A percentile compares a stretch with the other conserved stretches of the same genome.
phyloP scores from a whole-genome alignment of 225 moss, liverwort and hornwort species.

The Polytrichum commune region DNA sequence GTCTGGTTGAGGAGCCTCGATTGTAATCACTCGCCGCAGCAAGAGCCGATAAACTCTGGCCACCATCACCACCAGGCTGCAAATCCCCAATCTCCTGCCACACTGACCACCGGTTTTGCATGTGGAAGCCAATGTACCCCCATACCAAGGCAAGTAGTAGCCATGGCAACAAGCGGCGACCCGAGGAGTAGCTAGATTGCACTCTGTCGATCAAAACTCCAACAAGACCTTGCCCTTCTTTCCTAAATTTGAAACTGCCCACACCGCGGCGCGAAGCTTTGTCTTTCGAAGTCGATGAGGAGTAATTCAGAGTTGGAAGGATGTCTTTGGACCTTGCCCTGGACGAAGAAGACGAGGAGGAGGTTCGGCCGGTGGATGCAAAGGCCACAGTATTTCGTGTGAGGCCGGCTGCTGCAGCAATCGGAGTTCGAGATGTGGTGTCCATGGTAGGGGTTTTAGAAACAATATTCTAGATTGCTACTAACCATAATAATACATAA shows the following conservation, averaged over 20 bases:
- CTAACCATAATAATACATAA: no score
- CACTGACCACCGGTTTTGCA: conserved; percentile 49
- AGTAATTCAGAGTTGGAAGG: conserved; percentile 17
- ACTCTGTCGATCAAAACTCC: conserved; percentile 1
- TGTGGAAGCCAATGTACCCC: conserved; percentile 46
- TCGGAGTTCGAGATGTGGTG: not conserved
- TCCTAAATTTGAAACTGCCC: conserved; percentile 15
- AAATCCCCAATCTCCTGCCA: conserved; percentile 9
- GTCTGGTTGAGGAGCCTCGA: not conserved
- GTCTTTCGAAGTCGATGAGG: conserved; percentile 1
- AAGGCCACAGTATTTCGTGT: conserved; percentile 4
- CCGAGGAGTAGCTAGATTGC: conserved; percentile 11
- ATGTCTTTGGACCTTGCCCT: conserved; percentile 29
- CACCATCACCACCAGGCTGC: conserved; percentile 4
- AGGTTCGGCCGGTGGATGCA: conserved; percentile 8
- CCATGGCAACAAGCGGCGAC: conserved; percentile 50
- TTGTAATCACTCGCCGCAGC: not conserved
- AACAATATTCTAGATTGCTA: no score
- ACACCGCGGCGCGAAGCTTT: not conserved
- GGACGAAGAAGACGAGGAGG: conserved; percentile 22
- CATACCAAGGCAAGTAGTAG: conserved; percentile 46
- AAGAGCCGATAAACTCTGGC: conserved; percentile 10
- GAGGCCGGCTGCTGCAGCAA: not conserved
- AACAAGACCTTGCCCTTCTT: conserved; percentile 15
- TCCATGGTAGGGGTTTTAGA: not conserved